Evolutionary conservation across 2,329 filamentous ascomycete genomes (phyloP).

Genomic region (Neopestalotiopsis sp.): DNA sequence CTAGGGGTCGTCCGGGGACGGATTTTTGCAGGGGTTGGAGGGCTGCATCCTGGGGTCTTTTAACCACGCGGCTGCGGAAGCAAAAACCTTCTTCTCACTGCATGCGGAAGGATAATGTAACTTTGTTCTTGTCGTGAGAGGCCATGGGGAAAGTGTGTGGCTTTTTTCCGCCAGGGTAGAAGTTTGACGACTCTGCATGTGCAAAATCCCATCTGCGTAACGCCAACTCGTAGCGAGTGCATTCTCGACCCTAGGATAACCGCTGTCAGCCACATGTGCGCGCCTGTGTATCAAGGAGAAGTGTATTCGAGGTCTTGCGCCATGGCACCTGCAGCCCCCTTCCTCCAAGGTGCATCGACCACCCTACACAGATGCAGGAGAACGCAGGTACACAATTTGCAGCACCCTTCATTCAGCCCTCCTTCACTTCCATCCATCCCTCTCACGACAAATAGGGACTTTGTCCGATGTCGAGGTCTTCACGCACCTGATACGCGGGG

Average conservation of each 20-base stretch:
- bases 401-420: background rate
- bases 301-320: background rate
- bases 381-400: conserved; percentile 2
- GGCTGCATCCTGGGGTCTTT: background rate
- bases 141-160: too few species aligned
- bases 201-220: background rate
- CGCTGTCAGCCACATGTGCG: background rate
- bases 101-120: background rate
- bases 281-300: background rate
- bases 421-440: too few species aligned
- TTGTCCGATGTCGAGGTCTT: background rate
- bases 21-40: background rate
- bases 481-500: conserved; percentile 11
- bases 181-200: background rate
- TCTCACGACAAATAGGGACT: background rate
- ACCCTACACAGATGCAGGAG: background rate
- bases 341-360: background rate
- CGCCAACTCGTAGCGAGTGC: background rate
- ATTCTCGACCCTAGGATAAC: background rate
- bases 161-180: too few species aligned
- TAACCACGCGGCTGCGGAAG: background rate
- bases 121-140: too few species aligned
- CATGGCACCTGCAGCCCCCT: background rate
- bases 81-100: background rate
- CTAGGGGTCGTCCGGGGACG: conserved; percentile 15